A percentile compares a stretch with the other conserved stretches of the same genome.
Conservation (phyloP, 495 filamentous ascomycete species). For the Aspergillus carlsbadensis region DNA sequence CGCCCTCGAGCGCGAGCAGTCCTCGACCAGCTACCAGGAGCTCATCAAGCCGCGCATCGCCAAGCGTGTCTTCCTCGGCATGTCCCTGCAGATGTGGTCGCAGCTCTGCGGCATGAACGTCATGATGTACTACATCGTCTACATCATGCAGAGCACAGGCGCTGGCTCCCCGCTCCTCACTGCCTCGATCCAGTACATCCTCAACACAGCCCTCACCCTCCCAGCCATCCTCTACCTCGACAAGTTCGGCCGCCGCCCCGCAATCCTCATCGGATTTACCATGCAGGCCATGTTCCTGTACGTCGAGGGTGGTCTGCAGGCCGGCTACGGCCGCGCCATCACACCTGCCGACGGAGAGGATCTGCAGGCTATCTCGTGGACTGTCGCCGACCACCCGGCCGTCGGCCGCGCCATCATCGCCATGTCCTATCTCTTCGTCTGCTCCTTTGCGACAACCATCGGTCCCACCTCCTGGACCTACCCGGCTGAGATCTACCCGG, state of each 20-base stretch:
- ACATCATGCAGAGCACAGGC: conserved; percentile 67
- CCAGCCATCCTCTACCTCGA: conserved; percentile 61
- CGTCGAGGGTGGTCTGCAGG: conserved; percentile 56
- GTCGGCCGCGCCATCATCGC: conserved; percentile 56
- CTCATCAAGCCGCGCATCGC: conserved; percentile 62
- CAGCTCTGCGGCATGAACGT: conserved; percentile 77
- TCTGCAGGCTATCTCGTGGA: conserved; percentile 54
- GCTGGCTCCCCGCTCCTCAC: conserved; percentile 65
- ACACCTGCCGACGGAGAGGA: conserved; percentile 32
- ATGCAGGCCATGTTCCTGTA: conserved; percentile 52
- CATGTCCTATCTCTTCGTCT: conserved; percentile 65
- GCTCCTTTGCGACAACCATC: conserved; percentile 55
- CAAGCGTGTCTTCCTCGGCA: conserved; percentile 67
- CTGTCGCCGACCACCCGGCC: conserved; percentile 46
- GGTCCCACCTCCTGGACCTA: conserved; percentile 55
- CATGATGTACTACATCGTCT: conserved; percentile 75
- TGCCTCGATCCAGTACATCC: conserved; percentile 74
- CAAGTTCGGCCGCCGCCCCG: conserved; percentile 49
- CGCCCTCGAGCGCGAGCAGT: conserved; percentile 27
- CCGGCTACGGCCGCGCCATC: conserved; percentile 57
- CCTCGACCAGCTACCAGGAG: conserved; percentile 52
- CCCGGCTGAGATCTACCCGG: conserved; percentile 65
- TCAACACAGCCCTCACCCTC: conserved; percentile 67
- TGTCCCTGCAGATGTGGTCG: conserved; percentile 76
- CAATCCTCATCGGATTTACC: conserved; percentile 50